Evolutionary conservation across 164 flowering plant species (phyloP), one percentile per base, ranked within the genome.

Genomic region (Kalanchoe fedtschenkoi): DNA sequence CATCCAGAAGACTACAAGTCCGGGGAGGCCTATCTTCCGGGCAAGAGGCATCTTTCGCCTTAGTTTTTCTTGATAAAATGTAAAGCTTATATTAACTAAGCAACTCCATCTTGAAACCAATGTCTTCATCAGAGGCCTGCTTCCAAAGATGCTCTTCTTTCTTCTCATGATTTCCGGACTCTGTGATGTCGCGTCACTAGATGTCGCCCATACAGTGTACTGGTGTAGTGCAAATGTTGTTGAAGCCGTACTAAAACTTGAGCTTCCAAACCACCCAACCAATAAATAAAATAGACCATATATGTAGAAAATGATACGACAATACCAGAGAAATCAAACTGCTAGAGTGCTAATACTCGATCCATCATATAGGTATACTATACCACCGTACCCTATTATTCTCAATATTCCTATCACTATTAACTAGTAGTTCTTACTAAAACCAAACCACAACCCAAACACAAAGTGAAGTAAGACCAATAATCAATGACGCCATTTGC

Each of bases 361-460:
- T n/a, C 56, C 21, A 24, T n/a, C n/a, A n/a, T n/a, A n/a, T 26
- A 51, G 56, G 56, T 51, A 51, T 51, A 51, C 56, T n/a, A n/a
- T n/a, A 6, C 39, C 56, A 13, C 56, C 33, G 26, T 47, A 22
- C 8, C 33, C 32, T 17, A 51, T 51, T 51, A 51, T 51, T 51
- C 17, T 26, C 56, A 26, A 24, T n/a, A n/a, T 51, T 32, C 32
- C 30, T 24, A 24, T 26, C 16, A n/a, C n/a, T n/a, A n/a, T n/a
- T n/a, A n/a, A n/a, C n/a, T n/a, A n/a, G n/a, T n/a, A n/a, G n/a
- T n/a, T n/a, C n/a, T n/a, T n/a, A n/a, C n/a, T n/a, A n/a, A n/a
- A n/a, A n/a, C n/a, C n/a, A n/a, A n/a, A n/a, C 21, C 56, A 17
- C 56, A 22, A 29, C 56, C 56, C 21, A 51, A 51, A 51, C n/a